A percentile compares a stretch with the other conserved stretches of the same genome.
These are phyloP conservation scores for Pseudocercospora fuligena DNA, from an alignment of 2,329 filamentous ascomycete species.

Conservation along the genomic window DNA sequence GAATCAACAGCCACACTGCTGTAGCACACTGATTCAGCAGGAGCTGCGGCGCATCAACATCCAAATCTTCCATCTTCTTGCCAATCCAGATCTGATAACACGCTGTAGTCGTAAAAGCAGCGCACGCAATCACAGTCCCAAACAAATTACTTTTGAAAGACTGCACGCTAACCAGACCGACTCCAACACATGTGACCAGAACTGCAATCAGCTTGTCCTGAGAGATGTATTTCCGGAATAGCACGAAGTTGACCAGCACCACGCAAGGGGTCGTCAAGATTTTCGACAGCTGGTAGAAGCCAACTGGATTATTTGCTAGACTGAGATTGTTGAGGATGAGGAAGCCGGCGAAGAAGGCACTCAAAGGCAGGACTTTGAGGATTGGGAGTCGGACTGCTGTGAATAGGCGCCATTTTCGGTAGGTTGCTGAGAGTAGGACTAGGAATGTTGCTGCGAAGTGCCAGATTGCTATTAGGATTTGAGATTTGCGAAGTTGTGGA, in stretches of 20 bases:
- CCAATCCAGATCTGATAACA: constrained; percentile 24
- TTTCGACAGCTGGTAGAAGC: constrained; percentile 19
- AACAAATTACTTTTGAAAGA: constrained; percentile 9
- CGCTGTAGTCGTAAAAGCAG: constrained; percentile 17
- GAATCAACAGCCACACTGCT: constrained; percentile 11
- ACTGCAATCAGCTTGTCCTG: constrained; percentile 13
- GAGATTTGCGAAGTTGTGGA: constrained; percentile 18
- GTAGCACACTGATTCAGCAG: constrained; percentile 13
- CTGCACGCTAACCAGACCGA: constrained; percentile 14
- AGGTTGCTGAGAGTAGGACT: constrained; percentile 7
- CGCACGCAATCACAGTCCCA: constrained; percentile 15
- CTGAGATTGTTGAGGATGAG: constrained; percentile 19
- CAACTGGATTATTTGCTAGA: constrained; percentile 15
- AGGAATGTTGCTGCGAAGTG: constrained; percentile 19
- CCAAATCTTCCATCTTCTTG: constrained; percentile 19
- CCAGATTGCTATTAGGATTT: constrained; percentile 19
- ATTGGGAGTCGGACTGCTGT: constrained; percentile 12
- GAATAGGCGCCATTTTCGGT: constrained; percentile 14
- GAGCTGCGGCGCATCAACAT: constrained; percentile 18
- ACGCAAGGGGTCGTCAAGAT: constrained; percentile 17
- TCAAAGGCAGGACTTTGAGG: constrained; percentile 15
- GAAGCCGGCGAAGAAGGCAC: constrained; percentile 17
- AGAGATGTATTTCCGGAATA: constrained; percentile 11
- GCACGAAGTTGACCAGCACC: constrained; percentile 11
- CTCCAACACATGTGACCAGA: constrained; percentile 12